Percentiles rank a stretch among this genome's conserved stretches.
Conservation (phyloP, 148 eudicot species). For the Chenopodium suecicum region DNA sequence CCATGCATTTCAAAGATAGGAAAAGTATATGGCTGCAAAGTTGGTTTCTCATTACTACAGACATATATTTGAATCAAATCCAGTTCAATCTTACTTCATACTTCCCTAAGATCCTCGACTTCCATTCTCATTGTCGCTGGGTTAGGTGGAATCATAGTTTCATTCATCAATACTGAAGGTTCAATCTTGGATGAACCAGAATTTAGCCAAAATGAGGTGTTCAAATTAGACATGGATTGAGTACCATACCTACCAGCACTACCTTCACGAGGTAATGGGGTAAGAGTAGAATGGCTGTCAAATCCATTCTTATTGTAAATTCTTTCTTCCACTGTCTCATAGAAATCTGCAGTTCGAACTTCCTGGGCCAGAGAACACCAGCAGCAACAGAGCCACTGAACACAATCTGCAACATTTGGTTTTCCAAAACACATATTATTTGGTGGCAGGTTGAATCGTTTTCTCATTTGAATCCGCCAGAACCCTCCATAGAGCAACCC, state of each 20-base stretch:
- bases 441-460: conserved; percentile 65
- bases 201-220: conserved; percentile 17
- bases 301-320: conserved; percentile 41
- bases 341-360: conserved; percentile 79
- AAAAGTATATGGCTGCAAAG: background rate
- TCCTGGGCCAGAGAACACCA: conserved; percentile 99
- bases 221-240: conserved; percentile 11
- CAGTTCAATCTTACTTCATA: conserved; percentile 1
- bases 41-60: background rate
- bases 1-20: background rate
- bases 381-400: conserved; percentile 85
- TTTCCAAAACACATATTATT: conserved; percentile 58
- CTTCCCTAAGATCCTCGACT: conserved; percentile 10
- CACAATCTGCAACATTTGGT: conserved; percentile 68
- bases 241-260: conserved; percentile 33
- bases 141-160: conserved; percentile 34
- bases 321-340: conserved; percentile 63
- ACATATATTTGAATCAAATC: background rate
- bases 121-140: conserved; percentile 28
- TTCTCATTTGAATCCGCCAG: conserved; percentile 95
- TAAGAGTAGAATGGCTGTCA: conserved; percentile 30
- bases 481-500: conserved; percentile 94
- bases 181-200: conserved; percentile 3
- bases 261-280: conserved; percentile 71
- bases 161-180: conserved; percentile 13